Base-by-base conservation (phyloP, 495 filamentous ascomycete species). In the Podospora australis region DNA sequence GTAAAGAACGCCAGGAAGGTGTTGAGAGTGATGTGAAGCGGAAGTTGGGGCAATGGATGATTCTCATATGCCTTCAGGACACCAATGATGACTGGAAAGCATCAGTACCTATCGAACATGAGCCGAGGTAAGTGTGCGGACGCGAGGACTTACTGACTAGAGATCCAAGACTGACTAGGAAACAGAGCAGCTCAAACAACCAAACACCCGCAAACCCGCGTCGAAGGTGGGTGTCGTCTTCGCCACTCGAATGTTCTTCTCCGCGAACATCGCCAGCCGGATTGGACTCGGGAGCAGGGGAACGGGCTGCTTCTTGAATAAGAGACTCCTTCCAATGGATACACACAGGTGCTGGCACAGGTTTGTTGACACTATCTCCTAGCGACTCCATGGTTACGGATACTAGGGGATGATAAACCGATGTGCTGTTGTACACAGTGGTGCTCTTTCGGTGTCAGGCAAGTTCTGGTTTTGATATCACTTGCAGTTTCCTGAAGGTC, bases 1-100 rank as follows among this genome's bases (percentile, higher is more conserved):
- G 61, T 63, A 26, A 73, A 55, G 6, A 75, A 51, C 6, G 70
- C 69, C 0, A 75, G 35, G 23, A 75, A 53, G 1, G 71, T 59
- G 57, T 73, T 72, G 30, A 72, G 65, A 0, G 65, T 71, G 65
- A 41, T 41, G 39, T 41, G 39, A n/a, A 41, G 19, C 10, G 39
- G 67, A 60, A 68, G 71, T 9, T 66, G 55, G 0, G 66, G 62
- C 41, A 68, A 54, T 11, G 61, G 56, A 21, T 54, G 46, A 29
- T 60, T 60, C 38, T 73, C 57, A 40, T 64, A 74, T 2, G 55
- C 39, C 16, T 49, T 53, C 28, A 71, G 55, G 6, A 66, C 58
- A 20, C 59, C 44, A 29, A 69, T 50, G 24, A 70, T 67, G 10
- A 59, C 60, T 22, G 20, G 3, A 19, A 39, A 5, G 14, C 20